Evolutionary conservation across 2,329 filamentous ascomycete species (phyloP), one percentile per base, ranked within the genome.

Genomic region (Chalaropsis ovoidea): DNA sequence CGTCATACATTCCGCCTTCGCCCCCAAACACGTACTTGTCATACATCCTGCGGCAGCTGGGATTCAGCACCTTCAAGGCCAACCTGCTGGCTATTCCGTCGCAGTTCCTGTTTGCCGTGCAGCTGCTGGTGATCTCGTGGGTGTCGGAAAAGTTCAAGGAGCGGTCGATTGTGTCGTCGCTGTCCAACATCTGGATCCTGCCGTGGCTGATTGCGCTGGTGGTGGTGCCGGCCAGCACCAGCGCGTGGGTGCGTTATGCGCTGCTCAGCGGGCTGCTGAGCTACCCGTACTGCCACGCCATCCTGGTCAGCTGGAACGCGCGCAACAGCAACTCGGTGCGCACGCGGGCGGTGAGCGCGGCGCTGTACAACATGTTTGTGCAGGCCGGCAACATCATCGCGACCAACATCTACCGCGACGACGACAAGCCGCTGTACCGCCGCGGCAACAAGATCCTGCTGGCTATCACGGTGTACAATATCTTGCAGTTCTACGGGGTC

Each of bases 391-490:
- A 75, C 65, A 78, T 80, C 64, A 74, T 78, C 15, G 73, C 73
- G 1, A 71, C 72, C 39, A 77, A 84, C 73, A 80, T 84, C 67
- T 84, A 84, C 69, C 79, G 81, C 27, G 73, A 79, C 19, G 80
- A 82, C 52, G 82, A 84, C 70, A 75, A 77, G 69, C 81, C 82
- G 1, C 72, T 80, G 24, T 84, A 83, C 68, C 73, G 74, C 4
- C 74, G 76, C 0, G 80, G 80, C 0, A 82, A 82, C 70, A 77
- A 74, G 68, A 74, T 79, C 10, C 72, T 84, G 6, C 72, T 83
- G 10, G 79, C 72, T 0, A 77, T 83, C 47, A 74, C 75, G 4
- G 75, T 73, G 17, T 77, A 75, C 68, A 82, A 81, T 64, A 77
- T 83, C 60, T 69, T 76, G 1, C 68, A 79, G 35, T 79, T 79